phyloP scores from a whole-genome alignment of 768 basidiomycete species.

The Suillus spraguei region DNA sequence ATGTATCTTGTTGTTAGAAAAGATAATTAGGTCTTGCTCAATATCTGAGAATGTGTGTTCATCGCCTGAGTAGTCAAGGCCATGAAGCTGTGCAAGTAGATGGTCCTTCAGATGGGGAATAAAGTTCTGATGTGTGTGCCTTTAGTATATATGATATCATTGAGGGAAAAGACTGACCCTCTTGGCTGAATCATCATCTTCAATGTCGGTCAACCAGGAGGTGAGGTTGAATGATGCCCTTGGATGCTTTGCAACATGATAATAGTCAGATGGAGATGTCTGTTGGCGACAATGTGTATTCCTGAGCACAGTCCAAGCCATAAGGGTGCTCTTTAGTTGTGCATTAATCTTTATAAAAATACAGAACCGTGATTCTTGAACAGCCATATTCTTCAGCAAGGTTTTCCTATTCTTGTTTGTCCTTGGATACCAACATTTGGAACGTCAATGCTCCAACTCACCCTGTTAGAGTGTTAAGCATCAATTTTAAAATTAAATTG shows the following conservation, averaged over 20 bases:
- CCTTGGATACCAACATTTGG: slow-evolving; percentile 7
- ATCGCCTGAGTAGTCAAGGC: slow-evolving; percentile 16
- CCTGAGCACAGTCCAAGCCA: no score
- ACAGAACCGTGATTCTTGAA: no score
- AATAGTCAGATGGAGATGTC: no score
- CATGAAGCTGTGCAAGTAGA: slow-evolving; percentile 11
- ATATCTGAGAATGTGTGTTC: slow-evolving; percentile 21
- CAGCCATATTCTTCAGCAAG: no score
- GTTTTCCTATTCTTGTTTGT: not conserved
- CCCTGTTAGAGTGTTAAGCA: slow-evolving; percentile 8
- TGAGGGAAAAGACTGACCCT: slow-evolving; percentile 24
- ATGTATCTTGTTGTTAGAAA: slow-evolving; percentile 36
- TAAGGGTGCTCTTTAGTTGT: no score
- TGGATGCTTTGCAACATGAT: no score
- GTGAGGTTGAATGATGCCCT: no score
- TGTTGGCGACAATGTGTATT: no score
- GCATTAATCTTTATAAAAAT: no score
- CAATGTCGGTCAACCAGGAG: no score
- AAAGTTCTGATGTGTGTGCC: slow-evolving; percentile 30
- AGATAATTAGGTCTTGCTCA: slow-evolving; percentile 24
- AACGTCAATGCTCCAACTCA: slow-evolving; percentile 13
- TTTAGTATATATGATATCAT: slow-evolving; percentile 1
- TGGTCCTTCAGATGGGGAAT: slow-evolving; percentile 19
- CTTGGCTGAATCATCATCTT: slow-evolving; percentile 19
- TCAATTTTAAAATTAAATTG: not conserved